Evolutionary conservation across 2,329 filamentous ascomycete species (phyloP).

Genomic region (Fusarium subglutinans): DNA sequence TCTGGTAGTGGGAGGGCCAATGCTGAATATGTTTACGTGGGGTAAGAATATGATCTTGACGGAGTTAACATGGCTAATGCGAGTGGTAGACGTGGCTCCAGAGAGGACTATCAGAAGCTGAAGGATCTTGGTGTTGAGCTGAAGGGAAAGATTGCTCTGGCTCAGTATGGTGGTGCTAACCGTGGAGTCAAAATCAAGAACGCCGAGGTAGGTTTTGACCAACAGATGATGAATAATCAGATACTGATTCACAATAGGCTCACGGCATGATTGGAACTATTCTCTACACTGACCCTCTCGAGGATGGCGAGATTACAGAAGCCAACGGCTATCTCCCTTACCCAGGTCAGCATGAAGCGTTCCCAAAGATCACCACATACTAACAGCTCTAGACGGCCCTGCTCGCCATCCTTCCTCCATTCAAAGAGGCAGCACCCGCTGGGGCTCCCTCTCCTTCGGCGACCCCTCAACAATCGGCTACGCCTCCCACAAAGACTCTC

Average conservation of each 20-base stretch:
- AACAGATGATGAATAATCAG: accelerated
- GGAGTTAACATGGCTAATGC: accelerated
- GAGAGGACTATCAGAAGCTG: conserved; percentile 13
- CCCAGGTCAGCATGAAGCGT: not conserved
- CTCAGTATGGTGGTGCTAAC: conserved; percentile 21
- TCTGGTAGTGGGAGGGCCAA: not conserved
- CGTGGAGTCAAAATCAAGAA: conserved; percentile 33
- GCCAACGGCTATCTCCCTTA: conserved; percentile 21
- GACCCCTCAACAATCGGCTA: conserved; percentile 36
- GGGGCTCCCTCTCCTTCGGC: conserved; percentile 30
- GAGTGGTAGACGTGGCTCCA: not conserved
- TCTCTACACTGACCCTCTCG: conserved; percentile 11
- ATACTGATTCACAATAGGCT: not conserved
- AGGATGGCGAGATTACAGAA: conserved; percentile 29
- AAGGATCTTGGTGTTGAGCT: conserved; percentile 19
- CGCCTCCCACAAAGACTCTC: conserved; percentile 27
- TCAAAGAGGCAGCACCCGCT: conserved; percentile 29
- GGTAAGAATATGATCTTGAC: not conserved
- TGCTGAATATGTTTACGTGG: conserved; percentile 31
- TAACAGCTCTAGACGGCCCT: conserved; percentile 14
- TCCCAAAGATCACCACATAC: accelerated
- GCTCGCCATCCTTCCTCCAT: conserved; percentile 30
- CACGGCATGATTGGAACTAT: conserved; percentile 27
- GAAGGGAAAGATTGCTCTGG: conserved; percentile 17
- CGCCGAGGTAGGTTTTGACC: not conserved